These are phyloP conservation scores for Nemania abortiva DNA, from an alignment of 2,329 filamentous ascomycete species.

Conservation along the genomic window DNA sequence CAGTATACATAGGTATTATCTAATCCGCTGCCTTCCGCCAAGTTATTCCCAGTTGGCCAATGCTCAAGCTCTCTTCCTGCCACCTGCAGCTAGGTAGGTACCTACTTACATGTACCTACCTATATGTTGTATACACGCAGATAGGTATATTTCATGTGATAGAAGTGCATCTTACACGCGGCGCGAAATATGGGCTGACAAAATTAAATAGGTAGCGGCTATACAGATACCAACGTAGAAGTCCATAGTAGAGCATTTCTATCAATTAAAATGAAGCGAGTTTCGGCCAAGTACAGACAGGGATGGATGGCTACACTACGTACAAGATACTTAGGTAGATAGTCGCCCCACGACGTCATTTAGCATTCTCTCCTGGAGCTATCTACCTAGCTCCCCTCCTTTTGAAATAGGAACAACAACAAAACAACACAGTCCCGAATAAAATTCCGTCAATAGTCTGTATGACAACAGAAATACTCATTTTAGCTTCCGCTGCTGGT, in stretches of 20 bases:
- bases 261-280: slow-evolving; percentile 1
- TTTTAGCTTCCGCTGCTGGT: not conserved
- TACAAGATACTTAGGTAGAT: slow-evolving; percentile 18
- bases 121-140: not conserved
- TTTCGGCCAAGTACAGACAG: slow-evolving; percentile 30
- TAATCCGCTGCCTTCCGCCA: not conserved
- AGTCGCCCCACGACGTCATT: slow-evolving; percentile 51
- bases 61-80: slow-evolving; percentile 35
- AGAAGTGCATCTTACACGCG: not conserved
- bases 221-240: not conserved
- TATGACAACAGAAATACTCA: slow-evolving; percentile 2
- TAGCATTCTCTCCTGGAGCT: slow-evolving; percentile 36
- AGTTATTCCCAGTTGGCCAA: slow-evolving; percentile 27
- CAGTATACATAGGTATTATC: not conserved
- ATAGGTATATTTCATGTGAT: slow-evolving; percentile 9
- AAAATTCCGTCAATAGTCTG: not conserved
- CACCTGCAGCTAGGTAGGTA: not conserved
- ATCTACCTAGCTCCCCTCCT: slow-evolving; percentile 32
- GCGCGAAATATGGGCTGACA: not conserved
- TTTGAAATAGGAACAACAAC: slow-evolving; percentile 7
- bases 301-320: slow-evolving; percentile 4
- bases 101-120: not conserved
- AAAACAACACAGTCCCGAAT: not conserved
- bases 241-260: not conserved
- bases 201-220: not conserved